phyloP scores from a whole-genome alignment of 2,329 filamentous ascomycete species.

The Ascomycota sp. region DNA sequence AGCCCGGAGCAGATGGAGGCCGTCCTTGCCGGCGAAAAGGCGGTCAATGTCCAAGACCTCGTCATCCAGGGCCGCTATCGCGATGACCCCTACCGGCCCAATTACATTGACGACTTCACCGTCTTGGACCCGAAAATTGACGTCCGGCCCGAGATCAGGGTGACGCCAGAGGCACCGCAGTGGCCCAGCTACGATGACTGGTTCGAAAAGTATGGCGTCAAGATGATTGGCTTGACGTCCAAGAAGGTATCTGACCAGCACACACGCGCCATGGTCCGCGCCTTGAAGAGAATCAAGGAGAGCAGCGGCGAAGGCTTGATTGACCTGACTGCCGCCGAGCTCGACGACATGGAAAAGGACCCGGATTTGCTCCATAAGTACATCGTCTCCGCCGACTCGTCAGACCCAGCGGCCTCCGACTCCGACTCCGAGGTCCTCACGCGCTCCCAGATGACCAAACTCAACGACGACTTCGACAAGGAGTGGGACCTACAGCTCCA shows the following conservation, averaged over 20 bases:
- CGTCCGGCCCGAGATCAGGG: constrained; percentile 31
- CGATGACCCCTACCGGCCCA: constrained; percentile 48
- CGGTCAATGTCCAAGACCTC: constrained; percentile 56
- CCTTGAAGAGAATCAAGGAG: constrained; percentile 20
- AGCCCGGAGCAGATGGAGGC: constrained; percentile 64
- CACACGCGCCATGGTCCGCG: constrained; percentile 18
- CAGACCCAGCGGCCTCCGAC: constrained; percentile 5
- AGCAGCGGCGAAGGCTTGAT: constrained; percentile 21
- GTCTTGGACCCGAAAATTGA: constrained; percentile 61
- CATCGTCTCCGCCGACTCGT: constrained; percentile 8
- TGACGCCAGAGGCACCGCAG: constrained; percentile 28
- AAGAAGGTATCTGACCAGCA: constrained; percentile 22
- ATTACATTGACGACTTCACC: constrained; percentile 70
- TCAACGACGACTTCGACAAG: constrained; percentile 5
- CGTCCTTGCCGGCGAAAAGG: constrained; percentile 59
- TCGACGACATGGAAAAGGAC: constrained; percentile 17
- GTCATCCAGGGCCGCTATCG: constrained; percentile 51
- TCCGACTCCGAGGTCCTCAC: constrained; percentile 11
- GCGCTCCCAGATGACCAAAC: constrained; percentile 14
- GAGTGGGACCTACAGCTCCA: background rate
- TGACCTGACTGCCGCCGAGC: constrained; percentile 29
- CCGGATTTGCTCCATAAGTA: constrained; percentile 19
- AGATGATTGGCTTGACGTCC: constrained; percentile 21
- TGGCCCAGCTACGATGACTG: constrained; percentile 42
- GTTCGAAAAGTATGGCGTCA: constrained; percentile 31